These are phyloP conservation scores for Fraxinus albicans DNA, from an alignment of 305 asterid genomes.

Conservation along the genomic window DNA sequence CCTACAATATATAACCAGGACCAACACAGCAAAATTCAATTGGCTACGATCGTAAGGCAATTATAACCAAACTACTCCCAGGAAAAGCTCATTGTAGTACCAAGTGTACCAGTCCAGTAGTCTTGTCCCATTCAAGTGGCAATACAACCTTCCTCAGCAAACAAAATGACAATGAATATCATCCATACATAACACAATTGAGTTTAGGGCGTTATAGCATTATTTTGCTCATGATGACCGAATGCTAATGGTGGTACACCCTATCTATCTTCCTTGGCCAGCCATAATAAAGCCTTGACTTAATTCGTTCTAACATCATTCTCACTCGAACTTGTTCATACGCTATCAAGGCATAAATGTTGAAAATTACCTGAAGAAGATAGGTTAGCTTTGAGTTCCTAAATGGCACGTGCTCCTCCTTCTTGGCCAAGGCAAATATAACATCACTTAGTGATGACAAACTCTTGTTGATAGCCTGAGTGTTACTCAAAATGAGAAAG, in stretches of 20 bases:
- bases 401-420: constrained; percentile 90
- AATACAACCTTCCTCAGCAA: not conserved
- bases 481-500: not conserved
- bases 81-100: not conserved
- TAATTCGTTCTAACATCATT: not conserved
- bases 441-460: constrained; percentile 91
- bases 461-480: constrained; percentile 93
- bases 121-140: not conserved
- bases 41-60: not conserved
- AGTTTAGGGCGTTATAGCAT: not conserved
- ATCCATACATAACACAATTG: not conserved
- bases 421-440: constrained; percentile 91
- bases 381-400: constrained; percentile 94
- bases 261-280: not conserved
- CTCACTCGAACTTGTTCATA: not conserved
- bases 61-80: not conserved
- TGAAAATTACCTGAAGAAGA: constrained; percentile 83
- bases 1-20: not conserved
- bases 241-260: not conserved
- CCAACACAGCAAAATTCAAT: not conserved
- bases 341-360: not conserved
- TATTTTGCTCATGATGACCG: not conserved
- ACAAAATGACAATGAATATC: not conserved
- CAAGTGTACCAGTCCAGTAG: not conserved
- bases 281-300: not conserved